phyloP scores from a whole-genome alignment of 2,329 filamentous ascomycete species.

The Alternaria sp. region DNA sequence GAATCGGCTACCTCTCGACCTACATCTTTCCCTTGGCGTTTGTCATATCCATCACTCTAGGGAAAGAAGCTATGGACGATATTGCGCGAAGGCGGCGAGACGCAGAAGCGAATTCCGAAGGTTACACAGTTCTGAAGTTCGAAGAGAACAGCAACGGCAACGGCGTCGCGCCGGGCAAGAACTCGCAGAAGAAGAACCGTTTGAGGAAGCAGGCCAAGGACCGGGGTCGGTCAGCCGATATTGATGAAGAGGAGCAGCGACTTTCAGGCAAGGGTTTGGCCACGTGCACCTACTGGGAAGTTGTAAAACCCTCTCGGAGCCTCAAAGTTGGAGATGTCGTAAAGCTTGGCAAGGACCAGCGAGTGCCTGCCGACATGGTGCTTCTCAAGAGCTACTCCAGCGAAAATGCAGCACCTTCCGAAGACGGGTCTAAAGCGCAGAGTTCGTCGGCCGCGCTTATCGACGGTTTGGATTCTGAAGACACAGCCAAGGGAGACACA shows the following conservation, averaged over 20 bases:
- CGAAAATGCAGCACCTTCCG: conserved; percentile 25
- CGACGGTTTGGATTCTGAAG: conserved; percentile 28
- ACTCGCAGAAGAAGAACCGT: conserved; percentile 42
- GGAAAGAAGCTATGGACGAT: conserved; percentile 96
- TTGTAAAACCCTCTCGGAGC: conserved; percentile 83
- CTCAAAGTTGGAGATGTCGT: conserved; percentile 95
- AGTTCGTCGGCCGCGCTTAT: conserved; percentile 28
- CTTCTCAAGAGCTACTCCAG: conserved; percentile 80
- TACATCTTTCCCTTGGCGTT: conserved; percentile 93
- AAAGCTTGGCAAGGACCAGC: conserved; percentile 89
- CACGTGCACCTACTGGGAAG: conserved; percentile 68
- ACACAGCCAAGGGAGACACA: conserved; percentile 22
- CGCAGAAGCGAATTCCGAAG: conserved; percentile 92
- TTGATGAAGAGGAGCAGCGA: conserved; percentile 72
- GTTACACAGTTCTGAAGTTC: conserved; percentile 81
- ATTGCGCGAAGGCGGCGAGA: conserved; percentile 86
- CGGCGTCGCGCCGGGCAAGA: conserved; percentile 44
- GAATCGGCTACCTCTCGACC: conserved; percentile 93
- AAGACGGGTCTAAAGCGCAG: conserved; percentile 7
- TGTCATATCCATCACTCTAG: conserved; percentile 89
- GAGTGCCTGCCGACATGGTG: conserved; percentile 92
- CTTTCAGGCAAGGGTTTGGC: conserved; percentile 44
- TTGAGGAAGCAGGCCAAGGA: conserved; percentile 45
- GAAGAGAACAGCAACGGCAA: conserved; percentile 61
- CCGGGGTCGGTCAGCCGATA: conserved; percentile 66